Percentiles rank a stretch among this genome's conserved stretches.
phyloP scores from a whole-genome alignment of 2,329 filamentous ascomycete genomes.

The Neofusicoccum ribis region DNA sequence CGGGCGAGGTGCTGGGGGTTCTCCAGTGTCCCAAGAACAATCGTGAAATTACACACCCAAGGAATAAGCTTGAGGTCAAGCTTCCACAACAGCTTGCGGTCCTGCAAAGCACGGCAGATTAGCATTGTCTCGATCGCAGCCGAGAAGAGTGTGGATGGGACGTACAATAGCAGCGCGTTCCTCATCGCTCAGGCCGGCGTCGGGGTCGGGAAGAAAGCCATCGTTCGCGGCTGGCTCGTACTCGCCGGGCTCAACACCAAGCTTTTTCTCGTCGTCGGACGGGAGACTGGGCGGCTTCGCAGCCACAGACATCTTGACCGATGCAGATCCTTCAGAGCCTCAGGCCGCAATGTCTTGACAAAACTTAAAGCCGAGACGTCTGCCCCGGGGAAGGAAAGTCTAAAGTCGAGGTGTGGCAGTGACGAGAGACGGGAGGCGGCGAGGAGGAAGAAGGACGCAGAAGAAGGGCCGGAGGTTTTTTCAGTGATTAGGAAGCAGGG shows the following conservation, averaged over 20 bases:
- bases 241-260: constrained; percentile 21
- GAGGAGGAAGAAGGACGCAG: not conserved
- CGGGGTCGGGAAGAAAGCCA: constrained; percentile 52
- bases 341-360: too few relatives aligned
- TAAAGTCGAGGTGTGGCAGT: too few relatives aligned
- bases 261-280: constrained; percentile 24
- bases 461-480: not conserved
- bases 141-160: constrained; percentile 8
- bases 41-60: constrained; percentile 42
- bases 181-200: constrained; percentile 64
- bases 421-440: not conserved
- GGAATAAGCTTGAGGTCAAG: constrained; percentile 63
- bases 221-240: constrained; percentile 10
- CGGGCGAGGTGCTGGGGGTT: too few relatives aligned
- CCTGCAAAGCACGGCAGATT: constrained; percentile 44
- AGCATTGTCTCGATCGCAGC: not conserved
- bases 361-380: too few relatives aligned
- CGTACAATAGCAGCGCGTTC: constrained; percentile 63
- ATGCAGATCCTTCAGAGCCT: too few relatives aligned
- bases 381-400: too few relatives aligned
- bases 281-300: constrained; percentile 1
- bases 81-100: constrained; percentile 62
- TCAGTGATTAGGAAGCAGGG: not conserved
- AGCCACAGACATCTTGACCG: not conserved
- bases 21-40: not conserved